These are phyloP conservation scores for Termitomyces sp. DNA, from an alignment of 768 basidiomycete species.

Conservation along the genomic window DNA sequence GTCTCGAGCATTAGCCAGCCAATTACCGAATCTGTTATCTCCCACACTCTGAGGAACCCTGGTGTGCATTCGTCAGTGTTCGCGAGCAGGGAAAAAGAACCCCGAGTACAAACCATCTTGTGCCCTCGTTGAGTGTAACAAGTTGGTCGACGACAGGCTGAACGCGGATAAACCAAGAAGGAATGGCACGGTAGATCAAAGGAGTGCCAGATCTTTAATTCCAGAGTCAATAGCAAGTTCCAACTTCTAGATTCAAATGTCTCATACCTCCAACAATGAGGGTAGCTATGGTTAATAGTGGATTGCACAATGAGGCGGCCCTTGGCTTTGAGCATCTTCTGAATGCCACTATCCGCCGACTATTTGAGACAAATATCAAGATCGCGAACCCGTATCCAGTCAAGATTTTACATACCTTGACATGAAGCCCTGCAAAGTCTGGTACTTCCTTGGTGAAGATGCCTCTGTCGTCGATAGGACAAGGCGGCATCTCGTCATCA, in stretches of 20 bases:
- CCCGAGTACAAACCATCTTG: conserved; percentile 64
- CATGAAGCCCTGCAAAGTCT: conserved; percentile 83
- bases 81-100: background rate
- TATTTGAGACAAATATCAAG: conserved; percentile 25
- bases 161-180: conserved; percentile 94
- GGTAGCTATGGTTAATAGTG: conserved; percentile 87
- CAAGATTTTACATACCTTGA: conserved; percentile 61
- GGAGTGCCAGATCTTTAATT: conserved; percentile 82
- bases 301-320: conserved; percentile 87
- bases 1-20: conserved; percentile 97
- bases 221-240: background rate
- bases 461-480: conserved; percentile 90
- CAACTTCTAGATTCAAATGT: conserved; percentile 2
- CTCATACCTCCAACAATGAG: conserved; percentile 91
- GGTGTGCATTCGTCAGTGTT: conserved; percentile 11
- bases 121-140: conserved; percentile 85
- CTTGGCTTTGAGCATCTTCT: conserved; percentile 83
- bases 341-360: conserved; percentile 93
- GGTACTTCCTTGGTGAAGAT: conserved; percentile 85
- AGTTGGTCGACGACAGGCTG: conserved; percentile 82
- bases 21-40: conserved; percentile 92
- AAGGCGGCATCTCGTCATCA: conserved; percentile 91
- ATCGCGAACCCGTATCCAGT: background rate
- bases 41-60: conserved; percentile 93
- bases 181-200: conserved; percentile 93